Evolutionary conservation across 176 grass and related monocot species (phyloP).

Genomic region (Oryza longistaminata): DNA sequence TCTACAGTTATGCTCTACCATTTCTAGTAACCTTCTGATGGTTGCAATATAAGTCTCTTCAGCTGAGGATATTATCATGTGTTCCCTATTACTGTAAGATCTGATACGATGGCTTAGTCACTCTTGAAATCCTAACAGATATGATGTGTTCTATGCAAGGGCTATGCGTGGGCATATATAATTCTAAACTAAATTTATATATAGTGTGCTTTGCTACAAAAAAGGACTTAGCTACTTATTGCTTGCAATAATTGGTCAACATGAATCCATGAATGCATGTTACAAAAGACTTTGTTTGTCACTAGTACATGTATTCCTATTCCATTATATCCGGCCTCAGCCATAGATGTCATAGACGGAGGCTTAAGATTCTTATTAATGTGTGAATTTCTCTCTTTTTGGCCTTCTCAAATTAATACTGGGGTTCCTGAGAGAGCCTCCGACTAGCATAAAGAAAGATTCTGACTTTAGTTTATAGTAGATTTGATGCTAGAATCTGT

Average conservation of each 20-base stretch:
- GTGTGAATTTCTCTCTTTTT: not conserved
- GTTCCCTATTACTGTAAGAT: not conserved
- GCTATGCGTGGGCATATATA: not conserved
- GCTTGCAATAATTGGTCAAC: not conserved
- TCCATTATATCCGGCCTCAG: not conserved
- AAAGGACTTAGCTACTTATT: not conserved
- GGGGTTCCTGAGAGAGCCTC: not conserved
- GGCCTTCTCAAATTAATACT: not conserved
- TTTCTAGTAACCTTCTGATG: constrained; percentile 22
- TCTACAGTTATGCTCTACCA: constrained; percentile 20
- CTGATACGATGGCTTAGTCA: not conserved
- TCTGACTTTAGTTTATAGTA: not conserved
- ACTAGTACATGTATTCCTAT: not conserved
- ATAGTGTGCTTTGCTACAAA: not conserved
- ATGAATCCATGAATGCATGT: not conserved
- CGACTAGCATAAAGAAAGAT: not conserved
- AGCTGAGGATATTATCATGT: not conserved
- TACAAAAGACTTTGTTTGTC: not conserved
- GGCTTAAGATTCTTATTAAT: not conserved
- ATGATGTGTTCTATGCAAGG: not conserved
- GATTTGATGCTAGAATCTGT: constrained; percentile 19
- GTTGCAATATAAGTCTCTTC: constrained; percentile 2
- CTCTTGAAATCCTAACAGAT: constrained; percentile 18
- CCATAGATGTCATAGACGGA: not conserved
- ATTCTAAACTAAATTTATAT: not conserved